These are phyloP conservation scores for Zygoascus hellenicus DNA, from an alignment of 1,139 yeast species.

Conservation along the genomic window DNA sequence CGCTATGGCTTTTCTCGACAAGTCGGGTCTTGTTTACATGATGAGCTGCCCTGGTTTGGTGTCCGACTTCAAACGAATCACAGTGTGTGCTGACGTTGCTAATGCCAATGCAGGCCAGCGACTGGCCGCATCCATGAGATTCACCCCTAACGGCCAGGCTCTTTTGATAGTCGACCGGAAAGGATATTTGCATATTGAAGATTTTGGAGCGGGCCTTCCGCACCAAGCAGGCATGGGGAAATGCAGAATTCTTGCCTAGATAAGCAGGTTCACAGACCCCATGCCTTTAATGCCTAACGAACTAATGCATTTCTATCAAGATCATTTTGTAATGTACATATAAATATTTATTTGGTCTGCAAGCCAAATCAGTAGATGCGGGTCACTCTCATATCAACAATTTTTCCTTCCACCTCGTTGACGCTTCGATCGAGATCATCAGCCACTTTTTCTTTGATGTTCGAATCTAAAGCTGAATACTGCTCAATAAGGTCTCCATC, in stretches of 20 bases:
- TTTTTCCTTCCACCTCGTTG: constrained; percentile 54
- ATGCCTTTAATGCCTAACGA: neutral
- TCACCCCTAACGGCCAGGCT: constrained; percentile 76
- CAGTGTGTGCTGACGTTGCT: constrained; percentile 70
- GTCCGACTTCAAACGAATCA: constrained; percentile 51
- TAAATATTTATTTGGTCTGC: neutral
- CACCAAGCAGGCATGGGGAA: constrained; percentile 72
- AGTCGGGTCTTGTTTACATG: constrained; percentile 68
- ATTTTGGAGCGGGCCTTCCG: constrained; percentile 82
- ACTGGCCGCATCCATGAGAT: constrained; percentile 67
- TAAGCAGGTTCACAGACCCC: neutral
- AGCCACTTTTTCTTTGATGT: constrained; percentile 46
- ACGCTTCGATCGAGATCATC: constrained; percentile 50
- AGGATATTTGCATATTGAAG: constrained; percentile 72
- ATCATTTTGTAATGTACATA: neutral
- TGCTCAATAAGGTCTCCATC: constrained; percentile 85
- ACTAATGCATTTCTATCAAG: constrained; percentile 1
- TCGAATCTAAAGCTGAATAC: constrained; percentile 39
- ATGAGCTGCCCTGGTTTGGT: constrained; percentile 51
- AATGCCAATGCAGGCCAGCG: constrained; percentile 52
- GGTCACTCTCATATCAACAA: constrained; percentile 53
- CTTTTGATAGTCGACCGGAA: constrained; percentile 72
- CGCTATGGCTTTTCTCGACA: constrained; percentile 72
- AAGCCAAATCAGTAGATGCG: constrained; percentile 32
- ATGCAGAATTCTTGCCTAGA: constrained; percentile 38